Evolutionary conservation across 805 yeast species (phyloP).

Genomic region (Blastobotrys parvus): DNA sequence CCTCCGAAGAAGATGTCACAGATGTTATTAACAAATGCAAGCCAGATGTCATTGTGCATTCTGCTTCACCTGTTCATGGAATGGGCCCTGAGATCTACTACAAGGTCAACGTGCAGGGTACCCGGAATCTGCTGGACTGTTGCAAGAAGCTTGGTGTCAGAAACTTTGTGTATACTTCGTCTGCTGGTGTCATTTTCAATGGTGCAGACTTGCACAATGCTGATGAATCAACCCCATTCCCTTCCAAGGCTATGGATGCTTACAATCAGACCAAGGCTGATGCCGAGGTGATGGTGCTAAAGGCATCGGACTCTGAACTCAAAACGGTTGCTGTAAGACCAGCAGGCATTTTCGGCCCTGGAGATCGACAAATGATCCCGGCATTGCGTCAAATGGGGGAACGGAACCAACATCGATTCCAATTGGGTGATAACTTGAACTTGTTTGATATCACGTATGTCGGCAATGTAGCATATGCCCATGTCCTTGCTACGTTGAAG

Average conservation of each 20-base stretch:
- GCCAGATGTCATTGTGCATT: slow-evolving; percentile 80
- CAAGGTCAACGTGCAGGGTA: slow-evolving; percentile 87
- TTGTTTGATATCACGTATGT: slow-evolving; percentile 95
- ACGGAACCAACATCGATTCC: slow-evolving; percentile 83
- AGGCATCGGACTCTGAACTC: slow-evolving; percentile 57
- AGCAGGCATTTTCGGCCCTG: slow-evolving; percentile 98
- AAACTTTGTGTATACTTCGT: slow-evolving; percentile 87
- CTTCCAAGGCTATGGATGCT: slow-evolving; percentile 88
- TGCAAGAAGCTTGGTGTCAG: slow-evolving; percentile 39
- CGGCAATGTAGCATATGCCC: slow-evolving; percentile 98
- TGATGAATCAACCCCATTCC: slow-evolving; percentile 91
- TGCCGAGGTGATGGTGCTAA: slow-evolving; percentile 77
- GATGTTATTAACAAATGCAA: slow-evolving; percentile 49
- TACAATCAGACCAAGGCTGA: slow-evolving; percentile 90
- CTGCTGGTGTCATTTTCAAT: slow-evolving; percentile 95
- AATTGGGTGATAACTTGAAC: slow-evolving; percentile 89
- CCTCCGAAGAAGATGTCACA: slow-evolving; percentile 59
- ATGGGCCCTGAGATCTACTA: slow-evolving; percentile 71
- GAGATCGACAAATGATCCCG: slow-evolving; percentile 94
- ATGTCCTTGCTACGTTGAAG: slow-evolving; percentile 82
- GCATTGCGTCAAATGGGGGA: slow-evolving; percentile 77
- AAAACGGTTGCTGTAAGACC: slow-evolving; percentile 86
- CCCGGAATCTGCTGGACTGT: slow-evolving; percentile 60
- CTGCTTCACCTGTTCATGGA: slow-evolving; percentile 96
- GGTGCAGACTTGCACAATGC: slow-evolving; percentile 92